Conservation (phyloP, 2,329 filamentous ascomycete genomes). For the Aspergillus tanneri region DNA sequence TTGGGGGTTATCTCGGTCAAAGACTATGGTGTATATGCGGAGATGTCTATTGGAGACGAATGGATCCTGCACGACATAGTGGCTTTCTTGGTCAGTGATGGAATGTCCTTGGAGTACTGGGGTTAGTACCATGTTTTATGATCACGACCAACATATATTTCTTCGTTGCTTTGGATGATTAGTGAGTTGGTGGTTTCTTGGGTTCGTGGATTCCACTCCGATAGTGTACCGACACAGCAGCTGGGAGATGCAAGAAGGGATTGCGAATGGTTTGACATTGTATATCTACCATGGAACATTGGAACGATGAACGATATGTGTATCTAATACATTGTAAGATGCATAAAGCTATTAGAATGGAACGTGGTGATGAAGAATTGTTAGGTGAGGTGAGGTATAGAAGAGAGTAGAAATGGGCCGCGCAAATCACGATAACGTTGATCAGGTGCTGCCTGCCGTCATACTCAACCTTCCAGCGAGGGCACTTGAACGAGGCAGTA, state of each 20-base stretch:
- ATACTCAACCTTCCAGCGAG: neutral
- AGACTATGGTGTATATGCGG: slow-evolving; percentile 45
- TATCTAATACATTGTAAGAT: neutral
- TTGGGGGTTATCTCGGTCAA: slow-evolving; percentile 38
- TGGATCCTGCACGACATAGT: slow-evolving; percentile 35
- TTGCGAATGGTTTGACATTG: slow-evolving; percentile 1
- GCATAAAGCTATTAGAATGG: neutral
- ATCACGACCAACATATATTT: slow-evolving; percentile 40
- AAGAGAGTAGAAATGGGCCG: neutral
- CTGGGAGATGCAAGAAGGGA: neutral
- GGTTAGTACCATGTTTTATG: slow-evolving; percentile 30
- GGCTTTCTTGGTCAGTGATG: slow-evolving; percentile 30
- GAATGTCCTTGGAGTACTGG: no score
- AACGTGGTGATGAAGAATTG: neutral
- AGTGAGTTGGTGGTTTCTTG: slow-evolving; percentile 12
- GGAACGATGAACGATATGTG: neutral
- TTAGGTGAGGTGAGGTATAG: neutral
- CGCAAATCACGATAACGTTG: neutral
- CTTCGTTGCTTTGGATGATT: slow-evolving; percentile 30
- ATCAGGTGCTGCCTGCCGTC: neutral
- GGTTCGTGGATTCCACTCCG: slow-evolving; percentile 23
- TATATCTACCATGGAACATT: neutral
- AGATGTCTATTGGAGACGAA: slow-evolving; percentile 44
- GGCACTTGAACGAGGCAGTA: neutral
- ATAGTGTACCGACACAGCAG: slow-evolving; percentile 24